Evolutionary conservation across 352 stramenopile species (phyloP).

Genomic region (Globisporangium splendens): DNA sequence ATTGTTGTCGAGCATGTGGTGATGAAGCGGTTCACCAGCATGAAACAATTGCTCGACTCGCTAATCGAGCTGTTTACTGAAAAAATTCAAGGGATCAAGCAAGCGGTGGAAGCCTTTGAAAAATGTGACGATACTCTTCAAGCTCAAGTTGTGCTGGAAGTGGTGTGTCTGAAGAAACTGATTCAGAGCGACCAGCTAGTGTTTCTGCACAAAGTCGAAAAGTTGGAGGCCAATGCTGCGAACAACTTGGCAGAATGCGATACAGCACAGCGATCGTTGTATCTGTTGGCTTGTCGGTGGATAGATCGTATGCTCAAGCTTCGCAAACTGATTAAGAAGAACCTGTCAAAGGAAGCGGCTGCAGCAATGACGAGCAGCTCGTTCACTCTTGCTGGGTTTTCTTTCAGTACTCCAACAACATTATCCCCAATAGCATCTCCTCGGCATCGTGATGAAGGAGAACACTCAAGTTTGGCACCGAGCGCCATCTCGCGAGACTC

Average conservation of each 20-base stretch:
- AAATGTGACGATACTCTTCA: slow-evolving; percentile 45
- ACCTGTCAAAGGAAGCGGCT: slow-evolving; percentile 35
- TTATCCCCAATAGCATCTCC: slow-evolving; percentile 50
- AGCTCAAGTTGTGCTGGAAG: slow-evolving; percentile 60
- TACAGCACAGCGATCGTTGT: slow-evolving; percentile 47
- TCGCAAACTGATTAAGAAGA: slow-evolving; percentile 61
- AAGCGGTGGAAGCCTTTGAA: slow-evolving; percentile 61
- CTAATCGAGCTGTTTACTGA: slow-evolving; percentile 54
- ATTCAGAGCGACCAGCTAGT: slow-evolving; percentile 39
- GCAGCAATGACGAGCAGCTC: slow-evolving; percentile 29
- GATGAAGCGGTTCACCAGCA: slow-evolving; percentile 18
- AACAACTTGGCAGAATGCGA: slow-evolving; percentile 46
- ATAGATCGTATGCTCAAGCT: slow-evolving; percentile 73
- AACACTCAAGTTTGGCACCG: slow-evolving; percentile 24
- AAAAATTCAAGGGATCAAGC: slow-evolving; percentile 57
- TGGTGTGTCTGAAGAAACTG: slow-evolving; percentile 51
- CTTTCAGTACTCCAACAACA: slow-evolving; percentile 44
- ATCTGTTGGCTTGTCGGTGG: slow-evolving; percentile 69
- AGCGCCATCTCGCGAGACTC: slow-evolving; percentile 36
- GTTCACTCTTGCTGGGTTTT: slow-evolving; percentile 45
- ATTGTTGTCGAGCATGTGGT: slow-evolving; percentile 29
- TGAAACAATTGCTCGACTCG: slow-evolving; percentile 36
- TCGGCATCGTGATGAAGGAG: slow-evolving; percentile 19
- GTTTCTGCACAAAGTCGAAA: slow-evolving; percentile 39
- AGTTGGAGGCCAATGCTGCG: slow-evolving; percentile 24